A percentile compares a stretch with the other conserved stretches of the same genome.
Evolutionary conservation across 345 rosid species (phyloP).

Genomic region (Eucalyptus sp.): DNA sequence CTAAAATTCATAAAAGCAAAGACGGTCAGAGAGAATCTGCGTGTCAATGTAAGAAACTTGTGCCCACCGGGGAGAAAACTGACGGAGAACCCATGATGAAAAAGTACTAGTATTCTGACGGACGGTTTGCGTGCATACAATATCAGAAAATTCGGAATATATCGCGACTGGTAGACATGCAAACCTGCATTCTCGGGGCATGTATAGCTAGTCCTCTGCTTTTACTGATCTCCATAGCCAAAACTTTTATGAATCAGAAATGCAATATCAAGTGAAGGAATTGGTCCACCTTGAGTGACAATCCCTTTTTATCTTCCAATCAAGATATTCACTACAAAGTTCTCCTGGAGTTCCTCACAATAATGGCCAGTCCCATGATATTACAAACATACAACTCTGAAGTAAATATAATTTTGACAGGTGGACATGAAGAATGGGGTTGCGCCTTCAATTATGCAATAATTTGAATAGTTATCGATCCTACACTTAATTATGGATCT

Average conservation of each 20-base stretch:
- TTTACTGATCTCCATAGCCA: not conserved
- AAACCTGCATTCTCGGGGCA: not conserved
- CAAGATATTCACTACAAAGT: not conserved
- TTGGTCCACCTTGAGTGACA: not conserved
- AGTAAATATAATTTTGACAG: not conserved
- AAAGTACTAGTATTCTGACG: not conserved
- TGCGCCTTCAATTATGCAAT: not conserved
- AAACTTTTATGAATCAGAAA: not conserved
- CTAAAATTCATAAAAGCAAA: not conserved
- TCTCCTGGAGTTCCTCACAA: not conserved
- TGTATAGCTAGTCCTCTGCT: not conserved
- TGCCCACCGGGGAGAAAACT: not conserved
- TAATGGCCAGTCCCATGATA: not conserved
- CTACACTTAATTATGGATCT: slow-evolving; percentile 20
- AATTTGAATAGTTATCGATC: not conserved
- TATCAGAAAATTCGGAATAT: not conserved
- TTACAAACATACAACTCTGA: not conserved
- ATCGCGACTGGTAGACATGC: not conserved
- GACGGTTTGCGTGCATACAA: not conserved
- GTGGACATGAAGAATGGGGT: not conserved
- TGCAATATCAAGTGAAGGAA: not conserved
- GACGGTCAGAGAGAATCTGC: not conserved
- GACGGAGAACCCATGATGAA: not conserved
- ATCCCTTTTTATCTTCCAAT: not conserved
- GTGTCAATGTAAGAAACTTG: not conserved